Evolutionary conservation across 805 yeast genomes (phyloP), one percentile per base, ranked within the genome.

Genomic region (Schizosaccharomyces japonicus): DNA sequence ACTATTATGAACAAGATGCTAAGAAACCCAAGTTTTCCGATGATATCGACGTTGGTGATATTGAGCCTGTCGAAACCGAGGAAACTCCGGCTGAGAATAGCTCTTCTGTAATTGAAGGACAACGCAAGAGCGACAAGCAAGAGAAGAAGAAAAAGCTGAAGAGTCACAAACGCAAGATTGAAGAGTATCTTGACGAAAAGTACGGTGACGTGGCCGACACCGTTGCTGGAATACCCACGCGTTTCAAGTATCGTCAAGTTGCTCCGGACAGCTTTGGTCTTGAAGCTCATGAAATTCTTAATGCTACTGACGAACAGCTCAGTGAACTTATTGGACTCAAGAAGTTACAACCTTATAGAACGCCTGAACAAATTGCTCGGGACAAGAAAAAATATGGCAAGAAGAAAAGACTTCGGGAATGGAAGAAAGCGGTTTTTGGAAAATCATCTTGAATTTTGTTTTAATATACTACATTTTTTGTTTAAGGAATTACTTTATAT

Each of bases 241-340:
- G 67, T 48, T 87, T 90, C 69, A 76, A 75, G 55, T 90, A 90
- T 59, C 73, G 95, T 56, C 94, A 84, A 55, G 96, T 90, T 3
- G 84, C 94, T 1, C 95, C 98, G 6, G 96, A 90, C 57, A 66
- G 84, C 7, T 90, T 73, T 63, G 96, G 96, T 10, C 68, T 90
- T 45, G 69, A 80, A 0, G 71, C 90, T 0, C 70, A 90, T 52
- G 98, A 90, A 56, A 90, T 90, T 45, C 66, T 90, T 48, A 64
- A 82, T 50, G 98, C 98, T 11, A 87, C 81, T 57, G 98, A 90
- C 60, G 69, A 71, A 51, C 80, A 78, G 45, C 68, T 90, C 61
- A 90, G 90, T 62, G 78, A 76, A 49, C 84, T 69, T 56, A 77
- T 84, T 50, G 90, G 95, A 21, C 65, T 90, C 56, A 87, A 87